Conservation (phyloP, 2,329 filamentous ascomycete species). For the Pseudogymnoascus sp. region DNA sequence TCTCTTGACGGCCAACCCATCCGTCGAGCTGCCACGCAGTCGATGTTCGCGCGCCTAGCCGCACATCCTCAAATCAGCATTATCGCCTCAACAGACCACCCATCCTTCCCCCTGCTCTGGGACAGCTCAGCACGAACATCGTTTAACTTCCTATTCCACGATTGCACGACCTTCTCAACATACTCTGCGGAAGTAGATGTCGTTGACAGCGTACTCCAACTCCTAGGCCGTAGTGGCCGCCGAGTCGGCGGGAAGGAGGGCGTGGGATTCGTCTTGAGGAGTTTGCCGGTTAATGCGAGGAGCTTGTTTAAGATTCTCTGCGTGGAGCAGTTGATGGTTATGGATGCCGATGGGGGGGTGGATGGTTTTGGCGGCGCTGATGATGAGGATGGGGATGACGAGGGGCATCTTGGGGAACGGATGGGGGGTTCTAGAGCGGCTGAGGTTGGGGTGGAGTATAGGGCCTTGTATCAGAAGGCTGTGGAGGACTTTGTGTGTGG, state of each 20-base stretch:
- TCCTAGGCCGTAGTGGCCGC: slow-evolving; percentile 71
- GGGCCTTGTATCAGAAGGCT: slow-evolving; percentile 87
- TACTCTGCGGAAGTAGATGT: slow-evolving; percentile 69
- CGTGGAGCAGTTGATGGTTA: slow-evolving; percentile 67
- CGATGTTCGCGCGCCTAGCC: slow-evolving; percentile 67
- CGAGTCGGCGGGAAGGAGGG: slow-evolving; percentile 84
- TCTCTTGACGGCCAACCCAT: slow-evolving; percentile 76
- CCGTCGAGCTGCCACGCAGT: slow-evolving; percentile 60
- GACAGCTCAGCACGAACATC: slow-evolving; percentile 74
- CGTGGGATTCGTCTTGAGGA: slow-evolving; percentile 81
- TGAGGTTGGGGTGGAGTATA: slow-evolving; percentile 70
- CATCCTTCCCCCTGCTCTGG: slow-evolving; percentile 82
- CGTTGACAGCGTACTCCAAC: slow-evolving; percentile 81
- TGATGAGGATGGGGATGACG: slow-evolving; percentile 33
- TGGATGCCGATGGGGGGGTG: slow-evolving; percentile 46
- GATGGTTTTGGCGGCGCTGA: slow-evolving; percentile 38
- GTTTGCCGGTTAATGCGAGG: slow-evolving; percentile 83
- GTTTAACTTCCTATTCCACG: slow-evolving; percentile 84
- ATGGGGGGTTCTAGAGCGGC: slow-evolving; percentile 12
- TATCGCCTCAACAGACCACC: slow-evolving; percentile 76
- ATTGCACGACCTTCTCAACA: slow-evolving; percentile 80
- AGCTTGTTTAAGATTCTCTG: slow-evolving; percentile 79
- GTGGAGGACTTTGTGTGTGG: slow-evolving; percentile 95
- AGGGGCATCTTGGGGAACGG: slow-evolving; percentile 17
- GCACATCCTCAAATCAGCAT: slow-evolving; percentile 64